Evolutionary conservation across 139 green algal species (phyloP), one percentile per base, ranked within the genome.

Genomic region (Chlorella sp.): DNA sequence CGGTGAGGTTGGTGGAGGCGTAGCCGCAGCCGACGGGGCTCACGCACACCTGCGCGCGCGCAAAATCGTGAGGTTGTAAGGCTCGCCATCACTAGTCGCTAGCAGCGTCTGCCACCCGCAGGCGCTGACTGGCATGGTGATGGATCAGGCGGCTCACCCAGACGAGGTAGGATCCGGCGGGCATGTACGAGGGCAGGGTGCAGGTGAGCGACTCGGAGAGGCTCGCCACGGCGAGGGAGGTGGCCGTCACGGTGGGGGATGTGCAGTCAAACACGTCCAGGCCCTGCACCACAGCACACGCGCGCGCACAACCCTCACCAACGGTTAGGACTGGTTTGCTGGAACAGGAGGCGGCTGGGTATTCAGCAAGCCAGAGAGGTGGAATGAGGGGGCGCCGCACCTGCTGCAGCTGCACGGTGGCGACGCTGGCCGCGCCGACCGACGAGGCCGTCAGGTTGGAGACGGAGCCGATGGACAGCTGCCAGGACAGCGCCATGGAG

Each of bases 121-220:
- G n/a, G n/a, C n/a, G n/a, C n/a, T n/a, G n/a, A n/a, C n/a, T n/a
- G n/a, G n/a, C n/a, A n/a, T n/a, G n/a, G n/a, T n/a, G n/a, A n/a
- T n/a, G n/a, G n/a, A n/a, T n/a, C n/a, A n/a, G n/a, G n/a, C n/a
- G n/a, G n/a, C n/a, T n/a, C n/a, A n/a, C 55, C 55, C 55, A 64
- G 22, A 64, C 55, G 29, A 35, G 71, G 42, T 79, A 79, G 5
- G 26, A 30, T 35, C 49, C 70, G 17, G 74, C 74, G 2, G 74
- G 74, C 2, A 65, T 0, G 67, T 59, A 55, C 2, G 67, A 23
- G 24, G 74, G 74, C 31, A 79, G 59, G 31, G 35, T 75, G 68
- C 74, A 79, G 29, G 24, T 75, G 3, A 79, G 35, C 0, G 67
- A 63, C 59, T 79, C 74, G 22, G 22, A 60, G 67, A 69, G 73